Conservation (phyloP, 305 asterid species). For the Fraxinus albicans region DNA sequence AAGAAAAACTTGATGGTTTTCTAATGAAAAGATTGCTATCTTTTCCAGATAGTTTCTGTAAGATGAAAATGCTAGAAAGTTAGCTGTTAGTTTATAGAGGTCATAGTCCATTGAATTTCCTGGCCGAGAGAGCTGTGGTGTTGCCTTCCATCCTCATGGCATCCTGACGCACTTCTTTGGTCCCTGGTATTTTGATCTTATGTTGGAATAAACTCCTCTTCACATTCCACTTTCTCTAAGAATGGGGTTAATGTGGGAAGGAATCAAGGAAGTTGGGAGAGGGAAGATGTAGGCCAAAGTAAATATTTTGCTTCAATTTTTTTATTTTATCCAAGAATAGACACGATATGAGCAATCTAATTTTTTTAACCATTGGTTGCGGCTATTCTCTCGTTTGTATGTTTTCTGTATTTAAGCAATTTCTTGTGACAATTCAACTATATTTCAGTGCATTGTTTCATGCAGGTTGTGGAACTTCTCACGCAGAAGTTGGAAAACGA, state of each 20-base stretch:
- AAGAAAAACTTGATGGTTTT: not conserved
- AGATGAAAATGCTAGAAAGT: not conserved
- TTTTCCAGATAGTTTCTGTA: not conserved
- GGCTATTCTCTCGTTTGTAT: not conserved
- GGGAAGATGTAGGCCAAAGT: not conserved
- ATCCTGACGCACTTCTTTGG: not conserved
- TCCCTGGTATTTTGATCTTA: not conserved
- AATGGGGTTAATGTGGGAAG: not conserved
- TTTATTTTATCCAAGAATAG: not conserved
- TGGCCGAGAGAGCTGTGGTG: not conserved
- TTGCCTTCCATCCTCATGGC: not conserved
- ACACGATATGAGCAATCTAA: not conserved
- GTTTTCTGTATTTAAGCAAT: not conserved
- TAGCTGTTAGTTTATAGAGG: not conserved
- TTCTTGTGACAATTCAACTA: conserved; percentile 23
- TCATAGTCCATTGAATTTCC: not conserved
- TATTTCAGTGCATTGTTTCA: conserved; percentile 14
- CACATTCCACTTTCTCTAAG: not conserved
- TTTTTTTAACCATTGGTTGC: not conserved
- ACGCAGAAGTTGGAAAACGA: conserved; percentile 75
- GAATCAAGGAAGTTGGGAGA: not conserved
- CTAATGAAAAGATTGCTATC: not conserved
- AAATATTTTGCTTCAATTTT: not conserved
- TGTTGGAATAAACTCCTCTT: not conserved
- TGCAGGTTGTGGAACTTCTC: conserved; percentile 93